Percentiles rank a stretch among this genome's conserved stretches.
Conservation (phyloP, 2,329 filamentous ascomycete species). For the Alternaria brassicicola region DNA sequence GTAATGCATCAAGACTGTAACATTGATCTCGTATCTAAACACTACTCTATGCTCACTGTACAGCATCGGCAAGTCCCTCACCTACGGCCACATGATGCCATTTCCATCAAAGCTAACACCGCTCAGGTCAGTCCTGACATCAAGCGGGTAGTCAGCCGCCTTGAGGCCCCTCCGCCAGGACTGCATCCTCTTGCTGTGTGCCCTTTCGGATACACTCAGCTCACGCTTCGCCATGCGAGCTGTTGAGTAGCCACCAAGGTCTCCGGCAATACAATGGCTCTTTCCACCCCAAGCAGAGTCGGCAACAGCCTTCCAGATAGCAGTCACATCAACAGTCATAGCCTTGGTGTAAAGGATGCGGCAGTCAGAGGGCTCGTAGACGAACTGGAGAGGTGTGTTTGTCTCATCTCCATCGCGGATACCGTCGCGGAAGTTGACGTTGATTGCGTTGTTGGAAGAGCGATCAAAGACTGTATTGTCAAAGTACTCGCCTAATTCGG, state of each 20-base stretch:
- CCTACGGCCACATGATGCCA: constrained; percentile 38
- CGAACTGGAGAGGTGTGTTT: constrained; percentile 63
- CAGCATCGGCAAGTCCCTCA: background rate
- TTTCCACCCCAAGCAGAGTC: constrained; percentile 43
- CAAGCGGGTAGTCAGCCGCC: constrained; percentile 42
- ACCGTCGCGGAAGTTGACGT: constrained; percentile 50
- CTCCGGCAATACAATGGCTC: constrained; percentile 44
- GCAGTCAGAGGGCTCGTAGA: constrained; percentile 67
- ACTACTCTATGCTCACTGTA: background rate
- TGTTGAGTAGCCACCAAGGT: constrained; percentile 26
- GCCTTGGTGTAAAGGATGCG: constrained; percentile 64
- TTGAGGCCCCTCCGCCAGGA: constrained; percentile 38
- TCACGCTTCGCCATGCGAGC: constrained; percentile 30
- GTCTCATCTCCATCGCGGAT: constrained; percentile 52
- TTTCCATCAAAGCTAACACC: constrained; percentile 23
- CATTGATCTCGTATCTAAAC: background rate
- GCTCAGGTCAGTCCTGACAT: constrained; percentile 43
- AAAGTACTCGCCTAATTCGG: constrained; percentile 43
- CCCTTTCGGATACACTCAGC: constrained; percentile 30
- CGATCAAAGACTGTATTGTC: constrained; percentile 40
- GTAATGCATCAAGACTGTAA: no score
- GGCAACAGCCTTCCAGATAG: constrained; percentile 59
- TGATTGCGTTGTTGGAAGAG: constrained; percentile 31
- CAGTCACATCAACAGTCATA: constrained; percentile 60
- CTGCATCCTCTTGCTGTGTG: constrained; percentile 35